Evolutionary conservation across 768 basidiomycete species (phyloP), one percentile per base, ranked within the genome.

Genomic region (Erythrobasidium yunnanense): DNA sequence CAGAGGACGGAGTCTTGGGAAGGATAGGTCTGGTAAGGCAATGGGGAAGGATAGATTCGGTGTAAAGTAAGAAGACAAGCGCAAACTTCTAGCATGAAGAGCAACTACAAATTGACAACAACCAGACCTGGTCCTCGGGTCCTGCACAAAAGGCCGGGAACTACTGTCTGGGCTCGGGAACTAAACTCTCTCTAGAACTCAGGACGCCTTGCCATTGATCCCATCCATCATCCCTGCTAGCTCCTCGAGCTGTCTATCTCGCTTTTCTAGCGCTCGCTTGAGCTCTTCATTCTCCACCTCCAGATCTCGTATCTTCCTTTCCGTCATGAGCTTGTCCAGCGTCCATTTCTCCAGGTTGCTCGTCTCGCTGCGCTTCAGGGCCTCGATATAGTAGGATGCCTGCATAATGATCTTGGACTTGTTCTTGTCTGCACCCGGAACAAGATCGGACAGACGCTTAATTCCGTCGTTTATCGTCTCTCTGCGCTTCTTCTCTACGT

Each of bases 391-490:
- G 71, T 87, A 84, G 35, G 90, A 90, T 1, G 91, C 90, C 33
- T 87, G 86, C 1, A 83, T 80, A 22, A 97, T 84, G 68, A 96
- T 87, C 2, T 87, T 87, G 20, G 90, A 88, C 74, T 97, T 95
- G 57, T 72, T 73, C 20, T 53, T 53, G 32, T 69, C 65, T n/a
- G 29, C 35, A 18, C 29, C 66, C 2, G 92, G 92, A 8, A 96
- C 85, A 70, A 92, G 87, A 0, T 85, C 83, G 0, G 87, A 86
- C 17, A 97, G 84, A 71, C 88, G 87, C 73, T 87, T 90, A 78
- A 99, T 95, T 0, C 92, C 92, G 69, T 92, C 87, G 77, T 93
- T 95, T 78, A 99, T 96, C 71, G 90, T 90, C 18, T 91, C 91
- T 51, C 93, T 81, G 57, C 93, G 85, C 35, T 90, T 84, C 57